Evolutionary conservation across 306 rosid species (phyloP).

Genomic region (Echinosophora koreensis): DNA sequence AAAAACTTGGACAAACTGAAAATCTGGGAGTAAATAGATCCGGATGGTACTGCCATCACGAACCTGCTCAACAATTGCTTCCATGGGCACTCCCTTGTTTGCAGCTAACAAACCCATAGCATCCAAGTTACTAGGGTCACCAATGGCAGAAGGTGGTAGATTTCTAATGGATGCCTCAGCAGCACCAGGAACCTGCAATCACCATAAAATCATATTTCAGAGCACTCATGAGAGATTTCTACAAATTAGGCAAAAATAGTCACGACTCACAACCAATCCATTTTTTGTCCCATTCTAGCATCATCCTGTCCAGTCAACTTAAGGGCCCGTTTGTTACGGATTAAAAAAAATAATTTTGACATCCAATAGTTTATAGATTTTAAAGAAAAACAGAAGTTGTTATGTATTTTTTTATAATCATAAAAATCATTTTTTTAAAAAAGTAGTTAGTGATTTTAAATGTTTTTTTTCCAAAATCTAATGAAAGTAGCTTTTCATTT

Average conservation of each 20-base stretch:
- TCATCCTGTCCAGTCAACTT: background rate
- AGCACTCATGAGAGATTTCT: conserved; percentile 8
- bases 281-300: conserved; percentile 24
- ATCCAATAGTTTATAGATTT: no score
- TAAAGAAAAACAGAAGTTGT: no score
- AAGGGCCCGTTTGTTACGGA: background rate
- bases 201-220: conserved; percentile 34
- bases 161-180: conserved; percentile 84
- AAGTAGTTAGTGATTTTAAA: no score
- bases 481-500: no score
- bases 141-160: conserved; percentile 95
- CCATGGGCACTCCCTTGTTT: conserved; percentile 87
- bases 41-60: conserved; percentile 97
- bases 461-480: no score
- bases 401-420: no score
- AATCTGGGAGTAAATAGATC: conserved; percentile 92
- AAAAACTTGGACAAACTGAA: conserved; percentile 98
- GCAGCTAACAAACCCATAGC: conserved; percentile 82
- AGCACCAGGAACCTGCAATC: conserved; percentile 88
- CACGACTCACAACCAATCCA: background rate
- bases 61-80: conserved; percentile 96
- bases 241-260: background rate
- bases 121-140: conserved; percentile 90
- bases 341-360: no score
- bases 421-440: no score